Percentiles rank a stretch among this genome's conserved stretches.
Conservation (phyloP, 2,329 filamentous ascomycete species). For the Cladosporium sphaerospermum region DNA sequence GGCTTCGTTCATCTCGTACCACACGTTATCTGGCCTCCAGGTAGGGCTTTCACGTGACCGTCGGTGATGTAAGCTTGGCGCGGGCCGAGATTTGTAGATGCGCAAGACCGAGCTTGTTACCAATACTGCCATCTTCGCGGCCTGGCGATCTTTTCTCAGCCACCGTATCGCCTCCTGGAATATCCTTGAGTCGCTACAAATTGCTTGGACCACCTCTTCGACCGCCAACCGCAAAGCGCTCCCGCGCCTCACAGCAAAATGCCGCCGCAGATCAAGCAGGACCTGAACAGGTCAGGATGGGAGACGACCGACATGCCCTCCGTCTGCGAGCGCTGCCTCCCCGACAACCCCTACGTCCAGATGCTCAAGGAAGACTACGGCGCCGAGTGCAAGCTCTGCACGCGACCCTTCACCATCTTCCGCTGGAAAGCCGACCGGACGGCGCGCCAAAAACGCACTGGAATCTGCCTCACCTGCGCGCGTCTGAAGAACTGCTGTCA, state of each 20-base stretch:
- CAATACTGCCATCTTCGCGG: too few species aligned
- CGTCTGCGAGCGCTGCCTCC: conserved; percentile 86
- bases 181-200: too few species aligned
- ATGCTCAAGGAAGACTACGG: conserved; percentile 98
- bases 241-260: conserved; percentile 40
- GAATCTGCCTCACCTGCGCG: conserved; percentile 93
- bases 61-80: too few species aligned
- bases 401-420: conserved; percentile 91
- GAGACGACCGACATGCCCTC: conserved; percentile 88
- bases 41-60: too few species aligned
- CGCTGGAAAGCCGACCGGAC: conserved; percentile 91
- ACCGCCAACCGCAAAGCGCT: not conserved
- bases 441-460: conserved; percentile 84
- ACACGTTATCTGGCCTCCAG: too few species aligned
- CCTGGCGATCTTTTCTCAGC: too few species aligned
- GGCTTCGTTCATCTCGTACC: too few species aligned
- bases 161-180: too few species aligned
- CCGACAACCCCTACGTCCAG: conserved; percentile 95
- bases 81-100: too few species aligned
- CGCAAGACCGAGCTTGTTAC: too few species aligned
- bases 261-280: conserved; percentile 91
- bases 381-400: conserved; percentile 66
- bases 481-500: conserved; percentile 98
- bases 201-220: not conserved
- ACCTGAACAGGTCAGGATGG: conserved; percentile 92